Percentiles rank a stretch among this genome's conserved stretches.
phyloP scores from a whole-genome alignment of 345 rosid genomes.

The Gossypium arboreum region DNA sequence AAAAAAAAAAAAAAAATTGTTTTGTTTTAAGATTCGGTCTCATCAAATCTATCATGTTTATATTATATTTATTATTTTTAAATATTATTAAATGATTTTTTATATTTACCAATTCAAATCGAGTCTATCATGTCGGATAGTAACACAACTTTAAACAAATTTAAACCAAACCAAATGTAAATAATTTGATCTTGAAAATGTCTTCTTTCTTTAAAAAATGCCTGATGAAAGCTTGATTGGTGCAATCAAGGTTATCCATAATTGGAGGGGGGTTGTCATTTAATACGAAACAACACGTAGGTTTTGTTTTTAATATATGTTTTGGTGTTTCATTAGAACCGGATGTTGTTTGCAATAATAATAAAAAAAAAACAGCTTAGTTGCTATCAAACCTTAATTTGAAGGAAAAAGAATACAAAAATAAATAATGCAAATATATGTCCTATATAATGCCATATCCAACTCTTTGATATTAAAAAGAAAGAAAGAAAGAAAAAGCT shows the following conservation, averaged over 20 bases:
- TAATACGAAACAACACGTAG: conserved; percentile 12
- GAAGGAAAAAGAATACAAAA: conserved; percentile 1
- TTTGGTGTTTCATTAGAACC: neutral
- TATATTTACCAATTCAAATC: neutral
- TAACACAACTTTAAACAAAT: neutral
- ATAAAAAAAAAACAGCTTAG: neutral
- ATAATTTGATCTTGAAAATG: conserved; percentile 1
- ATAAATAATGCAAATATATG: conserved; percentile 8
- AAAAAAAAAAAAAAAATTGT: too few relatives aligned
- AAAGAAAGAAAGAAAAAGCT: neutral
- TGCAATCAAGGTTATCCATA: conserved; percentile 16
- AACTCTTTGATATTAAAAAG: neutral
- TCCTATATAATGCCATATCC: neutral
- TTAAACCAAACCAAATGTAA: neutral
- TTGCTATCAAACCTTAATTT: conserved; percentile 17
- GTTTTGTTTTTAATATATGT: neutral
- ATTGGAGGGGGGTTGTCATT: conserved; percentile 17
- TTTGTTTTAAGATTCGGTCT: too few relatives aligned
- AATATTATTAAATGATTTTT: neutral
- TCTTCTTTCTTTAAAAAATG: neutral
- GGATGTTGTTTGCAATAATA: neutral
- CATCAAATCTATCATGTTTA: too few relatives aligned
- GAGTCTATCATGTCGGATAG: neutral
- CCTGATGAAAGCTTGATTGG: conserved; percentile 7
- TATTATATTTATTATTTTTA: too few relatives aligned